Evolutionary conservation across 2,329 filamentous ascomycete genomes (phyloP).

Genomic region (Trichoderma simmonsii): DNA sequence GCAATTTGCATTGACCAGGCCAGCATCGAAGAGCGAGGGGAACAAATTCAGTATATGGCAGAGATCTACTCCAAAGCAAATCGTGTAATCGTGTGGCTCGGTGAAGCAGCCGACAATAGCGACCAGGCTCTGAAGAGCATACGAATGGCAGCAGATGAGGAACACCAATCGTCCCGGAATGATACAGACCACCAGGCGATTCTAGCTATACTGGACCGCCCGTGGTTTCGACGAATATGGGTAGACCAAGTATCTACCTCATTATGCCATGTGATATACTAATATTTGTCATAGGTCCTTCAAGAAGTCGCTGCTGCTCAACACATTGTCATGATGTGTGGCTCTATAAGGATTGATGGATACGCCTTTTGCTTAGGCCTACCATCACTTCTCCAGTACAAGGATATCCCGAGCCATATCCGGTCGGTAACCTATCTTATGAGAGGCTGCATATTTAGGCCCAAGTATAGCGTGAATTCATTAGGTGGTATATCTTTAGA

Average conservation of each 20-base stretch:
- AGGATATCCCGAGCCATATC: conserved; percentile 1
- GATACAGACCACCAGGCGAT: not conserved
- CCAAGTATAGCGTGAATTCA: not conserved
- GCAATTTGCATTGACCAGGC: conserved; percentile 16
- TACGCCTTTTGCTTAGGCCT: conserved; percentile 16
- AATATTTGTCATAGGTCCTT: not conserved
- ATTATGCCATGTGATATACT: accelerated
- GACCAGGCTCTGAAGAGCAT: not conserved
- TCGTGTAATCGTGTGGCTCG: conserved; percentile 16
- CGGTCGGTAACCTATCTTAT: conserved; percentile 9
- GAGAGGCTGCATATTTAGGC: conserved; percentile 9
- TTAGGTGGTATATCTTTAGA: conserved; percentile 24
- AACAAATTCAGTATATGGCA: conserved; percentile 12
- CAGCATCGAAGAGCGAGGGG: not conserved
- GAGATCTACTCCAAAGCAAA: conserved; percentile 17
- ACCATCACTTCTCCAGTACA: not conserved
- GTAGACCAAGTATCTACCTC: not conserved
- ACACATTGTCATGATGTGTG: conserved; percentile 16
- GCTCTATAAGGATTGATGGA: conserved; percentile 12
- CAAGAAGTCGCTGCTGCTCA: conserved; percentile 20
- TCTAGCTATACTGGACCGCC: not conserved
- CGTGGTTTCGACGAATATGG: conserved; percentile 14
- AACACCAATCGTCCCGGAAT: not conserved
- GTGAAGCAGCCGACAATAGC: not conserved
- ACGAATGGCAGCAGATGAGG: conserved; percentile 2